phyloP scores from a whole-genome alignment of 345 rosid species.

The Eucalyptus erythrocorys region DNA sequence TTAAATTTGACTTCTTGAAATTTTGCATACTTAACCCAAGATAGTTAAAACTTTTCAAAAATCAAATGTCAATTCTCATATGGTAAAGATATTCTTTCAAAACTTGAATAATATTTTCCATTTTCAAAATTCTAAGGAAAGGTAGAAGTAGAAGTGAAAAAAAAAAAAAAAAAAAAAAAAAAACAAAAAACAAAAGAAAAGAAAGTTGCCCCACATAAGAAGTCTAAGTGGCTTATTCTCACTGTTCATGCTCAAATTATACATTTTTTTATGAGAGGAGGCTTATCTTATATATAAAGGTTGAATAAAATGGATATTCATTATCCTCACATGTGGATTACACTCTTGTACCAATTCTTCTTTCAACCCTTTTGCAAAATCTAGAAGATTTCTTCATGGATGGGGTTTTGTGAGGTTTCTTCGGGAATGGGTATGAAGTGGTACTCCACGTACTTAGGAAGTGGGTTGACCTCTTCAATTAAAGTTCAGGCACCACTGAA shows the following conservation, averaged over 20 bases:
- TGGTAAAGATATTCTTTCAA: neutral
- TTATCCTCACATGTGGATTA: neutral
- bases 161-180: neutral
- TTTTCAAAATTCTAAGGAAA: neutral
- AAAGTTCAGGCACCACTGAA: neutral
- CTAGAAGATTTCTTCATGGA: neutral
- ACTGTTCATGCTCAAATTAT: neutral
- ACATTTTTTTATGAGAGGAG: neutral
- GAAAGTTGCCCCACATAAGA: neutral
- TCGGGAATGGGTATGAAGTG: neutral
- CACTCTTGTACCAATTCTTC: neutral
- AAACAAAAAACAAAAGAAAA: neutral
- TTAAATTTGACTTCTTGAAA: neutral
- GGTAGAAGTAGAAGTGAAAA: neutral
- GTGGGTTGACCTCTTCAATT: neutral
- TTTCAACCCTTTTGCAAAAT: neutral
- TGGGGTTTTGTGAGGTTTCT: neutral
- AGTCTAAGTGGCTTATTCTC: neutral
- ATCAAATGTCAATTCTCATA: neutral
- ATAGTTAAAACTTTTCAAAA: neutral
- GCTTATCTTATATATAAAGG: neutral
- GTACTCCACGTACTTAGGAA: neutral
- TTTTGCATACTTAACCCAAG: neutral
- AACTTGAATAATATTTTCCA: neutral
- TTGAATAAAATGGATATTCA: neutral